Evolutionary conservation across 305 asterid species (phyloP), one percentile per base, ranked within the genome.

Genomic region (Solanum hybrid): DNA sequence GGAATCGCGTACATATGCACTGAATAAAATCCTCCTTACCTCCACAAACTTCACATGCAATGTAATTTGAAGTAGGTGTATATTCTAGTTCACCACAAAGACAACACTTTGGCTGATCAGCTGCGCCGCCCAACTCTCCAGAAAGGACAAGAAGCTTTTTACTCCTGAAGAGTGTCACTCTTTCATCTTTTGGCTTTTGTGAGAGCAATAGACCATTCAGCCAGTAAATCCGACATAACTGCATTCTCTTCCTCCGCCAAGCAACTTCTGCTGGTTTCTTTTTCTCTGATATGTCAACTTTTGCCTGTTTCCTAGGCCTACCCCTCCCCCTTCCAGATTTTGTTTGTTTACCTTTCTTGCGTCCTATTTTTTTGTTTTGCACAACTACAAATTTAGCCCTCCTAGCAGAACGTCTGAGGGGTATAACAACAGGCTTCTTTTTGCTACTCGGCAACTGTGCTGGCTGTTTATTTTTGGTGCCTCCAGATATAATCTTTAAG

Each of bases 381-480:
- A 92, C 90, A 64, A 93, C 76, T 31, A 89, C 81, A 39, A 93
- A 92, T 91, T 93, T 97, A 74, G 95, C 95, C 90, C 90, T 92
- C 92, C 99, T 95, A 79, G 97, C 95, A 89, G 99, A 97, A 42
- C 99, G 97, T n/a, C 99, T 95, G 92, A 96, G 90, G 88, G 99
- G 98, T 86, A 94, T 92, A 87, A 90, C 94, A 77, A 93, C 36
- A 76, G 93, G 90, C 89, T 75, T 93, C 86, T 92, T 89, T 89
- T 89, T 93, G 75, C 77, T 92, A 81, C 86, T 94, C 91, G 88
- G 92, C 46, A 92, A 89, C 29, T 92, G 92, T 90, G 88, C 91
- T 86, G 75, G 90, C 89, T 84, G 93, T 92, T 93, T 95, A 86
- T 33, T 92, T 92, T 92, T 93, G 69, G 93, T 92, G 89, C 26